These are phyloP conservation scores for Globisporangium lucens DNA, from an alignment of 352 stramenopile genomes.

Conservation along the genomic window DNA sequence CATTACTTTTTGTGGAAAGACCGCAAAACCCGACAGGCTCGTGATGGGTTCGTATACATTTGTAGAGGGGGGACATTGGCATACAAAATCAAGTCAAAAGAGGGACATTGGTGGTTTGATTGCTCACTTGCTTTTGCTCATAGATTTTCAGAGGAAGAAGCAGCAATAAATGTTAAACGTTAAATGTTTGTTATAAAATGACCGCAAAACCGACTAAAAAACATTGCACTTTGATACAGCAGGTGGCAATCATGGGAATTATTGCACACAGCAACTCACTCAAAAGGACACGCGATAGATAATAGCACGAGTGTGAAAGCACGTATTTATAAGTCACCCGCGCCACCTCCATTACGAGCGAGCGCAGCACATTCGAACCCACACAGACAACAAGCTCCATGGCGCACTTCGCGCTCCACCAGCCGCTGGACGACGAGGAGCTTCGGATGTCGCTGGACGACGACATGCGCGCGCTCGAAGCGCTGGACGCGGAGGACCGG, in stretches of 20 bases:
- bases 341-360: not conserved
- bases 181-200: not conserved
- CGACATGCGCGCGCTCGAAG: conserved; percentile 18
- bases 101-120: not conserved
- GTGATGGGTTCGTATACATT: not conserved
- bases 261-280: not conserved
- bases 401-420: conserved; percentile 4
- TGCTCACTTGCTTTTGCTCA: not conserved
- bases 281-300: not conserved
- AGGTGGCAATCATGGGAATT: not conserved
- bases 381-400: not conserved
- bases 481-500: conserved; percentile 7
- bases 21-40: not conserved
- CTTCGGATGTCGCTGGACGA: conserved; percentile 17
- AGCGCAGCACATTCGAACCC: not conserved
- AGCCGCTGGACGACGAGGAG: conserved; percentile 13
- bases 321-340: not conserved
- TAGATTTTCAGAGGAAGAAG: not conserved
- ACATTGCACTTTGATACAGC: not conserved
- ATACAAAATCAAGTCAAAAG: not conserved
- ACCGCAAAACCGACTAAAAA: not conserved
- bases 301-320: not conserved
- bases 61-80: not conserved
- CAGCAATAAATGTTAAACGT: not conserved
- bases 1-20: not conserved